Base-by-base conservation (phyloP, 2,329 filamentous ascomycete genomes). In the Aspergillus texensis region DNA sequence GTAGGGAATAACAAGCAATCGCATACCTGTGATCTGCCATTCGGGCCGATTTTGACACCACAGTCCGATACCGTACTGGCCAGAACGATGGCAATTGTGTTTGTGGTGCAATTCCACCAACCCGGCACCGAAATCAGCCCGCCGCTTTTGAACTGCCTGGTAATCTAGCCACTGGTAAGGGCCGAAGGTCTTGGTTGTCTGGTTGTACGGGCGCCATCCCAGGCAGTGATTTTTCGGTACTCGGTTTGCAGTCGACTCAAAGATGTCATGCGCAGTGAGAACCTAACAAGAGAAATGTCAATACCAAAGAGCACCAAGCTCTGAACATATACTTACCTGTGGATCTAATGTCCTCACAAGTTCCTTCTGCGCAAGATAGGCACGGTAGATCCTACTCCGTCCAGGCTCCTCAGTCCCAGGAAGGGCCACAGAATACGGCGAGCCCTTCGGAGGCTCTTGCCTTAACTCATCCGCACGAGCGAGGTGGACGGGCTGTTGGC, bases 41-140 rank as follows among this genome's bases (percentile, higher is more conserved):
- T 96, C 92, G 0, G 92, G 89, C 64, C 92, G 85, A 79, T 96
- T 96, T 78, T 93, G 91, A 72, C 91, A 92, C 92, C 92, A 96
- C 57, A 96, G 79, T 26, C 92, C 93, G 67, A 96, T 83, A 59
- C 90, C 91, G 75, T 91, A 90, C 74, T 90, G 73, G 58, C 74
- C 89, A 55, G 84, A 80, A 5, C 84, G 86, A 14, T 84, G 84
- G 52, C 94, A 83, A 58, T 92, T 91, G 65, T 88, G 82, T 71
- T 88, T 84, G 75, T 90, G 86, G 78, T 96, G 92, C 69, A 98
- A 80, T 78, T 95, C 90, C 45, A 94, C 89, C 55, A 98, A 79
- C 63, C 94, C 95, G 45, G 90, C 91, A 67, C 95, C 95, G 70
- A 97, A 86, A 77, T 95, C 92, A 75, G 90, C 91, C 74, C 92